A percentile compares a stretch with the other conserved stretches of the same genome.
phyloP scores from a whole-genome alignment of 2,329 filamentous ascomycete species.

The Venturia carpophila region DNA sequence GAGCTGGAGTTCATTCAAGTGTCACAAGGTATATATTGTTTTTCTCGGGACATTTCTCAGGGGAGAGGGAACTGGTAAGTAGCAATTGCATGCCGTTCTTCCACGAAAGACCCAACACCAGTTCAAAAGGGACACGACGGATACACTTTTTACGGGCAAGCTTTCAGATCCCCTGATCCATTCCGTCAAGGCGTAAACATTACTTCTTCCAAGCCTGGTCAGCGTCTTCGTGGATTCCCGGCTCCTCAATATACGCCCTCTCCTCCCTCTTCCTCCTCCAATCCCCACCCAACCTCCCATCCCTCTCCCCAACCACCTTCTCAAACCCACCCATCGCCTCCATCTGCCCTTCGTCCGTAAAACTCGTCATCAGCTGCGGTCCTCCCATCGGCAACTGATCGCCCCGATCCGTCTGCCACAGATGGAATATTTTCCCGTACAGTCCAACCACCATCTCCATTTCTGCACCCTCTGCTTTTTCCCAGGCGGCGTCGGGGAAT shows the following conservation, averaged over 20 bases:
- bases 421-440: conserved; percentile 78
- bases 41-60: too few relatives aligned
- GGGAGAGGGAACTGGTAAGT: too few relatives aligned
- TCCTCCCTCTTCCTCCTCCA: conserved; percentile 45
- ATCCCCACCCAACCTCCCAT: conserved; percentile 47
- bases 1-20: too few relatives aligned
- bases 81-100: too few relatives aligned
- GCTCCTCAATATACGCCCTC: conserved; percentile 45
- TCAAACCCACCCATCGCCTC: conserved; percentile 30
- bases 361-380: conserved; percentile 59
- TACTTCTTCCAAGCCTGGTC: neutral
- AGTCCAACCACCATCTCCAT: conserved; percentile 68
- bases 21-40: too few relatives aligned
- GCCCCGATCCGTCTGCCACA: conserved; percentile 77
- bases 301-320: conserved; percentile 42
- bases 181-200: neutral
- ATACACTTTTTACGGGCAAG: too few relatives aligned
- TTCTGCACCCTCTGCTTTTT: conserved; percentile 66
- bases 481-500: conserved; percentile 58
- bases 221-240: conserved; percentile 33
- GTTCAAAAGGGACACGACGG: too few relatives aligned
- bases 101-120: too few relatives aligned
- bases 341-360: conserved; percentile 44
- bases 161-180: too few relatives aligned
- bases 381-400: conserved; percentile 54